phyloP scores from a whole-genome alignment of 495 filamentous ascomycete genomes.

The Friedmanniomyces simplex region DNA sequence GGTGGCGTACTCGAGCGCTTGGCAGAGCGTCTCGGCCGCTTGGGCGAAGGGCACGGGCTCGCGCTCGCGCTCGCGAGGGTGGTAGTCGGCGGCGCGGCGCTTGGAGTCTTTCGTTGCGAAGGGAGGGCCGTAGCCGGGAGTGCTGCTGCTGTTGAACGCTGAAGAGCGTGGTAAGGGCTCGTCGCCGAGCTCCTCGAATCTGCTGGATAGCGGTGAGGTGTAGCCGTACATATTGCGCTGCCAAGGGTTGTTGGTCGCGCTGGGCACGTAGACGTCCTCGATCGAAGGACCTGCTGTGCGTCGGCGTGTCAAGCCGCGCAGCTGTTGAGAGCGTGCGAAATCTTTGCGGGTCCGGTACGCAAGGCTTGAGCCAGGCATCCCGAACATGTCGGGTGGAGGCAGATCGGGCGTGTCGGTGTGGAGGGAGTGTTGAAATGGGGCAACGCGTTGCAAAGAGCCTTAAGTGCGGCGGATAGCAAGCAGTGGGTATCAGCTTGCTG shows the following conservation, averaged over 20 bases:
- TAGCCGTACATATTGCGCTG: background rate
- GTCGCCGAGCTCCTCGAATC: background rate
- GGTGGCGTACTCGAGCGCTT: background rate
- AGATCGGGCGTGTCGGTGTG: background rate
- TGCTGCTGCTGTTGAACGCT: background rate
- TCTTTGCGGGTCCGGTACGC: background rate
- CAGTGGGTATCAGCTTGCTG: background rate
- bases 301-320: background rate
- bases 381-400: background rate
- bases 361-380: background rate
- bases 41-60: background rate
- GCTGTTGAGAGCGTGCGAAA: background rate
- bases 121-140: background rate
- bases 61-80: too few relatives aligned
- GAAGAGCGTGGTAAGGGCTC: background rate
- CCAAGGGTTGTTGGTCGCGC: background rate
- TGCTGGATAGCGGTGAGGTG: background rate
- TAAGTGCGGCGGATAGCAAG: background rate
- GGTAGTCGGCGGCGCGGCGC: background rate
- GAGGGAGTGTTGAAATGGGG: background rate
- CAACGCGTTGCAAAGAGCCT: background rate
- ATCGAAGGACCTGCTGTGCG: background rate
- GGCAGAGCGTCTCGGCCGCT: background rate
- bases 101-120: background rate
- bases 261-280: slow-evolving; percentile 1